Evolutionary conservation across 129 eudicot species (phyloP), one percentile per base, ranked within the genome.

Genomic region (Dittrichia graveolens): DNA sequence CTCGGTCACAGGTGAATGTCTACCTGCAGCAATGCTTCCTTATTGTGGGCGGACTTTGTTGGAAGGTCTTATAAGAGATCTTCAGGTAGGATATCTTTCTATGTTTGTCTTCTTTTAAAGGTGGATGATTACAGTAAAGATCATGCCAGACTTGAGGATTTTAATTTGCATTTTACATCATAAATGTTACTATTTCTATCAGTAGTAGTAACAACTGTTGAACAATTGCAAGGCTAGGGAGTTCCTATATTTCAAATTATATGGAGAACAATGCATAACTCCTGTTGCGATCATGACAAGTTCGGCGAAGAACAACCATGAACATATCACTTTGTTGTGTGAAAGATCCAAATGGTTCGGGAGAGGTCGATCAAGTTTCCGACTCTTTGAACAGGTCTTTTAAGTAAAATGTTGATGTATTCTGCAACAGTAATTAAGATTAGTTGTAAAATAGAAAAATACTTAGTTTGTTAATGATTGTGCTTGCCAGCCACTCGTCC

Each of bases 1-100:
- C 75, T 80, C 91, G 10, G 78, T 74, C 68, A 87, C 99, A 55
- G 97, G 96, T 74, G 99, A 94, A 90, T 90, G 96, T 80, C 99
- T 94, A 74, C 99, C 99, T 60, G 99, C 99, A 61, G 99, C 99
- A 41, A 86, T 94, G 97, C 97, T 94, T 78, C 99, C 97, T 61
- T 94, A 71, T 74, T 90, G 91, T 77, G 99, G 99, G 46, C 78
- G 89, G 47, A 90, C 99, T 70, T 84, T 94, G 79, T 80, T 94
- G 77, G 99, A 94, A 86, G 97, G 99, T 67, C 97, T 94, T 69
- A 85, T 94, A 71, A 90, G 99, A 83, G 99, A 94, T 88, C 96
- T 94, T 80, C 99, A 94, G 99, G 99, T 94, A 88, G 44, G 62
- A 38, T 34, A 45, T 80, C 67, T 75, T 31, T 72, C 31, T 63